Base-by-base conservation (phyloP, 345 rosid species). In the Microcos paniculata region DNA sequence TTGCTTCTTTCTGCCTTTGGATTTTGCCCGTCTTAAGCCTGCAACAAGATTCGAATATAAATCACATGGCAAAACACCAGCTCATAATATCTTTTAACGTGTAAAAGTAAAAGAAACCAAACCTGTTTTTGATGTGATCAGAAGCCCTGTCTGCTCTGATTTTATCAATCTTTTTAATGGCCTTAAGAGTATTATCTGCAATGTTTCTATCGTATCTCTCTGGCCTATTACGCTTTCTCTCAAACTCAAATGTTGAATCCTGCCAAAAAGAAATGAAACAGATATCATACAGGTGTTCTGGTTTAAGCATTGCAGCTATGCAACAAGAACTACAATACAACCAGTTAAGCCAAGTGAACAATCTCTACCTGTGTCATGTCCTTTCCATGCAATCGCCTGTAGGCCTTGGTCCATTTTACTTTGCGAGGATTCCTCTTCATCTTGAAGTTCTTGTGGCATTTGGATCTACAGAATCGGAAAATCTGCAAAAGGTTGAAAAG, bases 341-440 rank as follows among this genome's bases (percentile, higher is more conserved):
- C 52, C 9, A 18, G 10, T 48, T 11, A 43, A 40, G 38, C 11
- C 31, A 2, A 80, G 48, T 35, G 2, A 23, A 72, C 18, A 3
- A n/a, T 9, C 46, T 49, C 40, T 57, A 96, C 98, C 92, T 91
- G 90, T 55, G 99, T 94, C 98, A 96, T 94, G 81, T 96, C 98
- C 81, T 96, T 96, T 21, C 97, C 96, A 7, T 87, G 93, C 70
- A 91, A 70, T 3, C 88, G 85, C 85, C 98, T 87, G 57, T 84
- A 92, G 72, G 95, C 97, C 89, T 96, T 96, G 65, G 98, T 94
- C 98, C 98, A 96, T 76, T 94, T 94, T 9, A 96, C 95, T 76
- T 96, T 94, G 52, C 97, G 91, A 7, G 98, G 99, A 78, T 94
- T 96, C 77, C 98, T 94, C 91, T 96, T 96, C 99, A 94, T 96